Evolutionary conservation across 495 filamentous ascomycete species (phyloP), one percentile per base, ranked within the genome.

Genomic region (Xylaria palmicola): DNA sequence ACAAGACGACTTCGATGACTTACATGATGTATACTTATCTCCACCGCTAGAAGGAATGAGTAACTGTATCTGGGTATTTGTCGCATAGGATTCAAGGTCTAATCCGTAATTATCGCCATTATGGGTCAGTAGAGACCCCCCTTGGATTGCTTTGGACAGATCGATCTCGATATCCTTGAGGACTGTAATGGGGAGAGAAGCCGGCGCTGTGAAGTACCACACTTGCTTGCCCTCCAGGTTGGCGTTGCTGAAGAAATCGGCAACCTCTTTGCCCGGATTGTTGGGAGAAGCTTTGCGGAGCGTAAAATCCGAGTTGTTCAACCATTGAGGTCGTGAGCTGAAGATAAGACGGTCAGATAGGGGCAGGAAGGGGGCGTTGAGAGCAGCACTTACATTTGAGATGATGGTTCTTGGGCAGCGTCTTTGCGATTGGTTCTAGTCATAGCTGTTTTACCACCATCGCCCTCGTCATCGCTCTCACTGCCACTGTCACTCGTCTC

Each of bases 171-270:
- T 70, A 58, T 81, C 70, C 62, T 78, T 74, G 43, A 81, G 62
- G 12, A 81, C 75, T 20, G 78, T 77, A 51, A 81, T 79, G 3
- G 78, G 78, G 10, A 81, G 60, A 15, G 76, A 77, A 12, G 77
- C 77, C 1, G 79, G 79, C 10, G 74, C 74, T 0, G 78, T 81
- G 52, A 81, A 81, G 60, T 78, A 80, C 79, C 78, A 81, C 26
- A 81, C 68, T 56, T 81, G 77, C 68, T 81, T 80, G 65, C 78
- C 79, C 30, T 78, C 68, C 7, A 74, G 39, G 53, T 77, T 76
- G 40, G 78, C 69, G n/a, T 76, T 73, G 51, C 60, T 74, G 56
- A 80, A 77, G 37, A 74, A 69, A 6, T 71, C 64, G 12, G 72
- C 47, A 9, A 74, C 63, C 51, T 73, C 68, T 47, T 71, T 66